These are phyloP conservation scores for Aspergillus melleus DNA, from an alignment of 2,329 filamentous ascomycete genomes.

Conservation along the genomic window DNA sequence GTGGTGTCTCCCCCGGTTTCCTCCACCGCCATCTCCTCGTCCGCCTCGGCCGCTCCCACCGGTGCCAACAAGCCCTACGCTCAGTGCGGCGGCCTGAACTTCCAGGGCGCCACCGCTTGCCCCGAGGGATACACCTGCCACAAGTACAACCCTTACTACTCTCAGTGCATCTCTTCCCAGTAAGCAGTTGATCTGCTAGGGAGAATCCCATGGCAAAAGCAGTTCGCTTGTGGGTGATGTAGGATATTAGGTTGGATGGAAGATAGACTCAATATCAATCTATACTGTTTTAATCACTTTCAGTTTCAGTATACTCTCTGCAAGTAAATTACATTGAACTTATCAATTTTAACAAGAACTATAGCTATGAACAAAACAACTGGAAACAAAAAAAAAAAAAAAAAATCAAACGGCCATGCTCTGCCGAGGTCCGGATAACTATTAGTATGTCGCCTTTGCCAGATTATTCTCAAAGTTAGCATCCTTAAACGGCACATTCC, in stretches of 20 bases:
- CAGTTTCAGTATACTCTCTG: too few species aligned
- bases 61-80: constrained; percentile 27
- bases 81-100: constrained; percentile 49
- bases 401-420: too few species aligned
- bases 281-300: not conserved
- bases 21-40: constrained; percentile 1
- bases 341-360: too few species aligned
- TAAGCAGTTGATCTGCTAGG: not conserved
- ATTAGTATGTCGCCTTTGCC: constrained; percentile 35
- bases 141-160: constrained; percentile 48
- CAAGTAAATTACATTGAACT: too few species aligned
- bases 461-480: constrained; percentile 50
- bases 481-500: constrained; percentile 52
- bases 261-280: not conserved
- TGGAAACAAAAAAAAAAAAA: too few species aligned
- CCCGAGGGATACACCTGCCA: constrained; percentile 41
- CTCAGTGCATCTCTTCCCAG: constrained; percentile 39
- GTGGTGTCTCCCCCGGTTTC: constrained; percentile 7
- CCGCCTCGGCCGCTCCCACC: not conserved
- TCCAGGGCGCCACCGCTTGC: constrained; percentile 42
- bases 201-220: not conserved
- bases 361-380: too few species aligned
- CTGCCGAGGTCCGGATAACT: too few species aligned
- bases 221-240: not conserved
- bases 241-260: not conserved